phyloP scores from a whole-genome alignment of 176 grass and related monocot species.

The Oryza glaberrima region DNA sequence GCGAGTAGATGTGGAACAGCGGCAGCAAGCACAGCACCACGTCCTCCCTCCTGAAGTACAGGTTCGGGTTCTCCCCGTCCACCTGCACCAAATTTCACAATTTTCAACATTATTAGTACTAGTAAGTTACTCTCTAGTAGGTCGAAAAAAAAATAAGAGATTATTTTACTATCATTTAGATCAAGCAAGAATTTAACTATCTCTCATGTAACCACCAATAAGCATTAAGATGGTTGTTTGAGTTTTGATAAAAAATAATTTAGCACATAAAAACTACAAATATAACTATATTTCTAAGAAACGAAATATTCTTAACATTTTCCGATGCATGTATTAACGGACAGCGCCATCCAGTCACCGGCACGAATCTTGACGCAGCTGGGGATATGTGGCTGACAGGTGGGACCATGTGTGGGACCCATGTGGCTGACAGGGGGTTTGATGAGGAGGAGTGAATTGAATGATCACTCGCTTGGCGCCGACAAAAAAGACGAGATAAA shows the following conservation, averaged over 20 bases:
- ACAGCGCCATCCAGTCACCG: too few relatives aligned
- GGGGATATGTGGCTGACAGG: background rate
- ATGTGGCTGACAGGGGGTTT: background rate
- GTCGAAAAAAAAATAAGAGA: too few relatives aligned
- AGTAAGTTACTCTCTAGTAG: too few relatives aligned
- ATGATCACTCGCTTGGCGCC: slow-evolving; percentile 47
- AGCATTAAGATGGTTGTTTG: too few relatives aligned
- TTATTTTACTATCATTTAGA: too few relatives aligned
- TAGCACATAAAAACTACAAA: too few relatives aligned
- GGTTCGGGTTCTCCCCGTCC: slow-evolving; percentile 82
- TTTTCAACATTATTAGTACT: background rate
- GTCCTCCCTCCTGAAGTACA: slow-evolving; percentile 61
- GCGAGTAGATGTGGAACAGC: slow-evolving; percentile 98
- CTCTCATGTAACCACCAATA: too few relatives aligned
- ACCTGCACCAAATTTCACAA: slow-evolving; percentile 23
- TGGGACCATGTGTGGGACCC: background rate
- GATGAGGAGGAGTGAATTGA: slow-evolving; percentile 6
- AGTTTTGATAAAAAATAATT: too few relatives aligned
- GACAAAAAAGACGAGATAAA: slow-evolving; percentile 25
- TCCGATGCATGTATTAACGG: too few relatives aligned
- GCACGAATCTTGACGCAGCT: background rate
- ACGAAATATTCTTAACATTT: too few relatives aligned
- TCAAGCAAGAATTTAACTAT: too few relatives aligned
- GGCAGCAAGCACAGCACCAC: slow-evolving; percentile 89
- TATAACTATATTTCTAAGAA: too few relatives aligned